phyloP scores from a whole-genome alignment of 345 rosid species.

The Kandelia obovata region DNA sequence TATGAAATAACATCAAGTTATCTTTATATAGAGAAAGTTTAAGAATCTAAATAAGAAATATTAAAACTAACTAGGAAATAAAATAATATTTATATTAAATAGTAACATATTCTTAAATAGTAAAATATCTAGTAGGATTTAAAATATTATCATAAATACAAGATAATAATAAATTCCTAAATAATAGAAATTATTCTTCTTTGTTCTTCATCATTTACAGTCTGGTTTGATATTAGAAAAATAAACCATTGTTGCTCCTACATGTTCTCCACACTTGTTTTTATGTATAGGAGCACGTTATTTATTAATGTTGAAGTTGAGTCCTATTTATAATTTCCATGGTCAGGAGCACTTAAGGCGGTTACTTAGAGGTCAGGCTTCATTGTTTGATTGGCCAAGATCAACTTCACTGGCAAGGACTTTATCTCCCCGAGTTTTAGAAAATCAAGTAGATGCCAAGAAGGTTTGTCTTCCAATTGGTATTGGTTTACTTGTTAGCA shows the following conservation, averaged over 20 bases:
- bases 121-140: too few relatives aligned
- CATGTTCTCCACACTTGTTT: constrained; percentile 6
- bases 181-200: too few relatives aligned
- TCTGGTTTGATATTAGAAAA: not conserved
- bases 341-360: constrained; percentile 85
- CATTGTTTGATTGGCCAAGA: constrained; percentile 93
- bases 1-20: too few relatives aligned
- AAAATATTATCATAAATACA: too few relatives aligned
- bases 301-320: not conserved
- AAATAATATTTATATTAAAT: too few relatives aligned
- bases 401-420: constrained; percentile 93
- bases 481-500: too few relatives aligned
- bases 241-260: too few relatives aligned
- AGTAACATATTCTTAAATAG: too few relatives aligned
- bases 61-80: too few relatives aligned
- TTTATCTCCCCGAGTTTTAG: constrained; percentile 92
- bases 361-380: constrained; percentile 94
- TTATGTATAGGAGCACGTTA: not conserved
- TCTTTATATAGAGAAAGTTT: too few relatives aligned
- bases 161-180: too few relatives aligned
- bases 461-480: constrained; percentile 46
- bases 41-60: too few relatives aligned
- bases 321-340: constrained; percentile 18
- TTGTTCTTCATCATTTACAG: not conserved
- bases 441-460: constrained; percentile 96